Conservation (phyloP, 139 green algal species). For the Chlamydomonas schloesseri region DNA sequence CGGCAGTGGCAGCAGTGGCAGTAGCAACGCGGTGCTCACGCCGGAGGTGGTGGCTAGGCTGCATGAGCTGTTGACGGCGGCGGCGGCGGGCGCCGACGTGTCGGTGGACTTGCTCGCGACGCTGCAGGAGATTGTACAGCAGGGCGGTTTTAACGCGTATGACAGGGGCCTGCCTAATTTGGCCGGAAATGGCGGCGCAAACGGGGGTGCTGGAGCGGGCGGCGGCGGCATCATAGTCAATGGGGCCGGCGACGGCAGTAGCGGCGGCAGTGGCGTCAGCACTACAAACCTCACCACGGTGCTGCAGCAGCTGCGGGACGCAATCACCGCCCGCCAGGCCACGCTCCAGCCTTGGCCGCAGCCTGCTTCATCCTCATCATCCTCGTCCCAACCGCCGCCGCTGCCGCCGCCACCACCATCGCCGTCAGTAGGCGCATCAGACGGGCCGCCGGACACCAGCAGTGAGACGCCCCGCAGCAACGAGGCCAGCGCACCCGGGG, state of each 20-base stretch:
- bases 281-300: neutral
- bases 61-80: slow-evolving; percentile 13
- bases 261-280: neutral
- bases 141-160: neutral
- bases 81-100: slow-evolving; percentile 1
- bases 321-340: neutral
- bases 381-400: neutral
- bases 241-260: too few relatives aligned
- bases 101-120: slow-evolving; percentile 14
- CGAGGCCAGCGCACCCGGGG: too few relatives aligned
- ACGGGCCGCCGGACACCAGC: too few relatives aligned
- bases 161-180: too few relatives aligned
- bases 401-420: neutral
- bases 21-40: neutral
- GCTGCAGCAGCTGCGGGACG: neutral
- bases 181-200: too few relatives aligned
- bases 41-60: neutral
- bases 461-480: too few relatives aligned
- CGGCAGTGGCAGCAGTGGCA: neutral
- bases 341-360: neutral
- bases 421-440: neutral
- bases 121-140: slow-evolving; percentile 32
- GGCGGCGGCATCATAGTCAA: too few relatives aligned
- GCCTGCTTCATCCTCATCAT: neutral
- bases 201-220: too few relatives aligned